Percentiles rank a stretch among this genome's conserved stretches.
phyloP scores from a whole-genome alignment of 2,329 filamentous ascomycete species.

The Diaporthe sp. region DNA sequence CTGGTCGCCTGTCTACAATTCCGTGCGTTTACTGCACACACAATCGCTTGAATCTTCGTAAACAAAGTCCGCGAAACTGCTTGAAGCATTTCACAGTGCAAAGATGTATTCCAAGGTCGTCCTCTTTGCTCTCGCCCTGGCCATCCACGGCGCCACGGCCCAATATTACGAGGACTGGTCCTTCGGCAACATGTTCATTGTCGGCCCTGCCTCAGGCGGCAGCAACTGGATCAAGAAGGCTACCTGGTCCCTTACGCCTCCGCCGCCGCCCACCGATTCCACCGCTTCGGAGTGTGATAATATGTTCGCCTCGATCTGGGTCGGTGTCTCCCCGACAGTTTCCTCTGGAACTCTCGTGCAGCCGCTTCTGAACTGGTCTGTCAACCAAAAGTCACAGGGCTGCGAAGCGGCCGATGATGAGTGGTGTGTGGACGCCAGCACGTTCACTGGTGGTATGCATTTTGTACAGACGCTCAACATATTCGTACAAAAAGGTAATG shows the following conservation, averaged over 20 bases:
- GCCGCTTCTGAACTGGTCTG: slow-evolving; percentile 19
- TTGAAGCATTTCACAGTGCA: neutral
- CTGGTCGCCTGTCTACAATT: neutral
- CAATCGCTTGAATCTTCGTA: neutral
- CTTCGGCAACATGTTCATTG: neutral
- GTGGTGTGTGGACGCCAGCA: slow-evolving; percentile 23
- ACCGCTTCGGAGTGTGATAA: neutral
- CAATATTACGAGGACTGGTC: neutral
- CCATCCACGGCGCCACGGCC: neutral
- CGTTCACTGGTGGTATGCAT: slow-evolving; percentile 12
- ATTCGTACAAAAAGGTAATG: neutral
- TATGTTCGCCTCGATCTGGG: slow-evolving; percentile 15
- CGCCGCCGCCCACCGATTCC: neutral
- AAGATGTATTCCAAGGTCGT: neutral
- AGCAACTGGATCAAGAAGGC: slow-evolving; percentile 2
- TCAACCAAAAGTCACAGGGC: slow-evolving; percentile 7
- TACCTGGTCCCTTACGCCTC: neutral
- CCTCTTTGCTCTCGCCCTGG: slow-evolving; percentile 2
- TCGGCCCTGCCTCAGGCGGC: neutral
- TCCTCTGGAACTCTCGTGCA: slow-evolving; percentile 4
- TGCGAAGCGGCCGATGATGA: slow-evolving; percentile 11
- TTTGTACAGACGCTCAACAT: too few species aligned
- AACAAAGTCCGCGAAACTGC: neutral
- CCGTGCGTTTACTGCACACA: neutral
- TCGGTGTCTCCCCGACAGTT: neutral